Percentiles rank a stretch among this genome's conserved stretches.
Evolutionary conservation across 1,284 basidiomycete genomes (phyloP).

Genomic region (Ganoderma multipileum): DNA sequence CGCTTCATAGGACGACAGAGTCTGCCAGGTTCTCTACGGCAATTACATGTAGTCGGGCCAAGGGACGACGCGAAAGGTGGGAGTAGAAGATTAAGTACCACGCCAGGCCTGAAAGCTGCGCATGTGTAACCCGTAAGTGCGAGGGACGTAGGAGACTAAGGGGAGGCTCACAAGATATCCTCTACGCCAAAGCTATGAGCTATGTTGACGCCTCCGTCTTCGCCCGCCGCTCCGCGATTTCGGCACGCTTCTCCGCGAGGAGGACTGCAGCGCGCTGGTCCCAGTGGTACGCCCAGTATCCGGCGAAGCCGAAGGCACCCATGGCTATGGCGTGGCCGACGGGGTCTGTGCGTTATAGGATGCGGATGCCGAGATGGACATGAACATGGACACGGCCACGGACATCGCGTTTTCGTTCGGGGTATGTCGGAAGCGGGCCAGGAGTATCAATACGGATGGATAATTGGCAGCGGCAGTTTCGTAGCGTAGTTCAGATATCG

Average conservation of each 20-base stretch:
- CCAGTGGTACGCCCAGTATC: slow-evolving; percentile 75
- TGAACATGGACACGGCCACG: neutral
- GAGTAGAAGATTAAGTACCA: neutral
- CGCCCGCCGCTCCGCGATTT: slow-evolving; percentile 59
- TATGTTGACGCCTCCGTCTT: slow-evolving; percentile 37
- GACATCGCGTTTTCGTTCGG: neutral
- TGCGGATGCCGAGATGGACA: neutral
- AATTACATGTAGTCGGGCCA: slow-evolving; percentile 1
- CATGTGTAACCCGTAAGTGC: neutral
- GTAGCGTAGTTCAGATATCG: neutral
- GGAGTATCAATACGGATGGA: neutral
- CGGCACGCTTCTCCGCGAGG: slow-evolving; percentile 63
- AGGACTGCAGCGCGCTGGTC: slow-evolving; percentile 64
- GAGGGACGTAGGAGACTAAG: too few species aligned
- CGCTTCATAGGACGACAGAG: slow-evolving; percentile 23
- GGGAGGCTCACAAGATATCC: slow-evolving; percentile 2
- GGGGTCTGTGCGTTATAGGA: slow-evolving; percentile 54
- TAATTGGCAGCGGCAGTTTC: neutral
- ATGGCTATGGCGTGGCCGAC: slow-evolving; percentile 71
- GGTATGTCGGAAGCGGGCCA: neutral
- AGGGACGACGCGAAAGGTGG: neutral
- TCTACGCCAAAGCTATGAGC: neutral
- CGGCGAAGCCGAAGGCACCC: slow-evolving; percentile 67
- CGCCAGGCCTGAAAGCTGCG: neutral
- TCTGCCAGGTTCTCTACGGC: neutral